These are phyloP conservation scores for Monosporascus sp. DNA, from an alignment of 2,329 filamentous ascomycete genomes.

Conservation along the genomic window DNA sequence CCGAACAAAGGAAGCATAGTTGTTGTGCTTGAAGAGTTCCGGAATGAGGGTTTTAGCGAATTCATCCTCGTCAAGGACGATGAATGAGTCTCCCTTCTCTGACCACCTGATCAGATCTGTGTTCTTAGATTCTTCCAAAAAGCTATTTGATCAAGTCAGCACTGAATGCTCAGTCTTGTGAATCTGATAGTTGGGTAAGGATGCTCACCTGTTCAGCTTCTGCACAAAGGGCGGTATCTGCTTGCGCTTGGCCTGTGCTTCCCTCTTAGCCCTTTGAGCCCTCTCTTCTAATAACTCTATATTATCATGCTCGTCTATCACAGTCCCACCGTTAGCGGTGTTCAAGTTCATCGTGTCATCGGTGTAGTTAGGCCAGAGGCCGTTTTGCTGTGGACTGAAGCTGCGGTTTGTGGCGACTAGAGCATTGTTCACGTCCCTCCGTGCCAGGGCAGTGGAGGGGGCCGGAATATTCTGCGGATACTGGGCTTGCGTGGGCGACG, in stretches of 20 bases:
- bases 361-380: constrained; percentile 35
- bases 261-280: constrained; percentile 77
- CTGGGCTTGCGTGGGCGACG: constrained; percentile 28
- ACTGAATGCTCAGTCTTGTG: background rate
- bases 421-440: constrained; percentile 46
- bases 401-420: constrained; percentile 34
- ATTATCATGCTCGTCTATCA: constrained; percentile 58
- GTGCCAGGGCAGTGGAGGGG: constrained; percentile 47
- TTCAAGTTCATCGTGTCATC: constrained; percentile 39
- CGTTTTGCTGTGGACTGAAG: constrained; percentile 24
- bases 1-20: constrained; percentile 94
- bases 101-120: constrained; percentile 96
- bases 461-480: constrained; percentile 24
- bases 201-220: constrained; percentile 85
- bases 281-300: constrained; percentile 75
- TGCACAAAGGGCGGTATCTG: constrained; percentile 97
- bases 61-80: constrained; percentile 94
- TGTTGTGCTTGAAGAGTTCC: constrained; percentile 99
- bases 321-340: constrained; percentile 26
- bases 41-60: constrained; percentile 96
- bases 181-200: background rate
- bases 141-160: constrained; percentile 49
- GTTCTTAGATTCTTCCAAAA: constrained; percentile 88
- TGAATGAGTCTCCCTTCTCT: constrained; percentile 91
- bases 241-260: constrained; percentile 85